phyloP scores from a whole-genome alignment of 768 basidiomycete species.

The Flagelloscypha sp. region DNA sequence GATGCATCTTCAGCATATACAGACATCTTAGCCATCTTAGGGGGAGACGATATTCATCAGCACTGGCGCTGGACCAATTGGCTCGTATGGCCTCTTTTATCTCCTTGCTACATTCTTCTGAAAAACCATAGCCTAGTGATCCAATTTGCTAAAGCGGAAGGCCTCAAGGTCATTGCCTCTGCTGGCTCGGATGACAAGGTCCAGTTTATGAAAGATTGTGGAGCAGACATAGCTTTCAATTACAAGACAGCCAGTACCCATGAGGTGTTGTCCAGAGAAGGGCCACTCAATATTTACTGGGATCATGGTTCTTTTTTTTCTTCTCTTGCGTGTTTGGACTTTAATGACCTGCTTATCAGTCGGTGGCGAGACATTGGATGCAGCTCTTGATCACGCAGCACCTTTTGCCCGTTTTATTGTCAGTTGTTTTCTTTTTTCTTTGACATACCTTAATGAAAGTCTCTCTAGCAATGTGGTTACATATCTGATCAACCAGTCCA shows the following conservation, averaged over 20 bases:
- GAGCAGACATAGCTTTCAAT: slow-evolving; percentile 43
- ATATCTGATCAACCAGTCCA: no score
- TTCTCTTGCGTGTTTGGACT: no score
- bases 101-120: neutral
- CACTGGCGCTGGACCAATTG: slow-evolving; percentile 1
- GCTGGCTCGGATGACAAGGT: slow-evolving; percentile 49
- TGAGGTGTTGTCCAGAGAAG: slow-evolving; percentile 33
- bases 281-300: slow-evolving; percentile 40
- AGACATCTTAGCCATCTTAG: no score
- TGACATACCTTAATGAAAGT: no score
- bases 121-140: slow-evolving; percentile 17
- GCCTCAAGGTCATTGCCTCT: slow-evolving; percentile 39
- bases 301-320: slow-evolving; percentile 18
- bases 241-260: slow-evolving; percentile 37
- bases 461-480: no score
- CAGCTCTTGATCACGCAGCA: slow-evolving; percentile 25
- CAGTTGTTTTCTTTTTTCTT: slow-evolving; percentile 15
- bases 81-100: neutral
- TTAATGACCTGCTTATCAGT: slow-evolving; percentile 29
- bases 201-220: slow-evolving; percentile 29
- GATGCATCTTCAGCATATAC: no score
- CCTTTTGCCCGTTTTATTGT: slow-evolving; percentile 25
- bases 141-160: slow-evolving; percentile 22
- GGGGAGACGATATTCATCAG: slow-evolving; percentile 2
- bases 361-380: slow-evolving; percentile 34